Base-by-base conservation (phyloP, 176 grass and related monocot genomes). In the Neostapfia colusana region DNA sequence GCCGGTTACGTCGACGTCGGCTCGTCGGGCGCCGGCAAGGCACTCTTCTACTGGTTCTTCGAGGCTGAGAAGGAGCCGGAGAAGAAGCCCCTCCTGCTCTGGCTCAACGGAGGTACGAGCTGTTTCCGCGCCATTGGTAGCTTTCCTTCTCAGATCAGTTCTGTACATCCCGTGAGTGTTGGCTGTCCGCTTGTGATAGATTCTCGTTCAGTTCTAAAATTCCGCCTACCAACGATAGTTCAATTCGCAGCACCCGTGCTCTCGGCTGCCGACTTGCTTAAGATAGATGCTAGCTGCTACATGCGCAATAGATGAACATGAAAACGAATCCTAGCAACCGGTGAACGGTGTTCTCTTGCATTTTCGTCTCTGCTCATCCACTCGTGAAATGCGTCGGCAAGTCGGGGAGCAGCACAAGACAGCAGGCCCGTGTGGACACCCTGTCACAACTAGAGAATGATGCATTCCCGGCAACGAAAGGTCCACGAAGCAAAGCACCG, bases 1-100 rank as follows among this genome's bases (percentile, higher is more conserved):
- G 85, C 95, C 10, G 91, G 91, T 26, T 92, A 98, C 41, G 91
- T 94, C 4, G 77, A 35, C 49, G 88, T 90, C 51, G 78, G 86
- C 45, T 37, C 72, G 17, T 37, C 72, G 17, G 79, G 70, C 45
- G 73, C 71, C 34, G 81, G 63, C 75, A 97, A 76, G 89, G 83
- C 86, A 18, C 87, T 97, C 63, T 97, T 97, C 89, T 97, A 93
- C 87, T 97, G 95, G 95, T 93, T 97, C 82, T 93, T 97, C 67
- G 95, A 97, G 82, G 95, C 95, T 8, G 79, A 92, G 72, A 63
- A 67, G 56, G 82, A 79, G 10, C 72, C 84, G 28, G 79, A 85
- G 27, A 88, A 85, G 79, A 93, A 93, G 84, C 95, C 95, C n/a
- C 91, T 97, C 74, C 2, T 97, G 80, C 95, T 97, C 75, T 97